A percentile compares a stretch with the other conserved stretches of the same genome.
Conservation (phyloP, 2,329 filamentous ascomycete species). For the Scedosporium minutisporum region DNA sequence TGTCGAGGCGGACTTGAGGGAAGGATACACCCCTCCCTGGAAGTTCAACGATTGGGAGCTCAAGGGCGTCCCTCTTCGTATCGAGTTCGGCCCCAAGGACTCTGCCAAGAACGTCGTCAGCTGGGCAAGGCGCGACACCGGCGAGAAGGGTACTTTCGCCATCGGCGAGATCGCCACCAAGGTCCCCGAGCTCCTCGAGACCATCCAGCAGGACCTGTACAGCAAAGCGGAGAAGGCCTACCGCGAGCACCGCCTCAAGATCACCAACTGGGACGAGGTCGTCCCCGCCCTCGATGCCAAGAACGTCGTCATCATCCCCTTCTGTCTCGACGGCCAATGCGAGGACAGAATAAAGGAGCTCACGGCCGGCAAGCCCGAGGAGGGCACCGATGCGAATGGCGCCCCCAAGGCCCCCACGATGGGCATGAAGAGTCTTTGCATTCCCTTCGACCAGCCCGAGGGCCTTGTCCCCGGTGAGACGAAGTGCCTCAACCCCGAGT, state of each 20-base stretch:
- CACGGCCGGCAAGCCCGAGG: conserved; percentile 65
- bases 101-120: conserved; percentile 76
- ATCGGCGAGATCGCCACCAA: conserved; percentile 63
- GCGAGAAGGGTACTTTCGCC: conserved; percentile 71
- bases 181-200: conserved; percentile 74
- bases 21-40: conserved; percentile 88
- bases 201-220: conserved; percentile 78
- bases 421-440: conserved; percentile 66
- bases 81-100: conserved; percentile 95
- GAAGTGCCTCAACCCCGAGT: conserved; percentile 87
- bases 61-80: conserved; percentile 83
- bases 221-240: conserved; percentile 68
- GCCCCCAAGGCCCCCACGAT: conserved; percentile 47
- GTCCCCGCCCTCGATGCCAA: conserved; percentile 82
- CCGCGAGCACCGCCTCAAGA: conserved; percentile 66
- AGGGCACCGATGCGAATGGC: conserved; percentile 31
- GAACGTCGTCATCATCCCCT: conserved; percentile 86
- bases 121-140: conserved; percentile 77
- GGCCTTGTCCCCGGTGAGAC: conserved; percentile 71
- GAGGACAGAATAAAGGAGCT: conserved; percentile 93
- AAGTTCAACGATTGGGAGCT: conserved; percentile 99
- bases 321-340: conserved; percentile 72
- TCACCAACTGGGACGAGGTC: conserved; percentile 86
- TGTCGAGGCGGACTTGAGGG: conserved; percentile 71
- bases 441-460: conserved; percentile 71